A percentile compares a stretch with the other conserved stretches of the same genome.
Conservation (phyloP, 495 filamentous ascomycete genomes). For the Rostrohypoxylon terebratum region DNA sequence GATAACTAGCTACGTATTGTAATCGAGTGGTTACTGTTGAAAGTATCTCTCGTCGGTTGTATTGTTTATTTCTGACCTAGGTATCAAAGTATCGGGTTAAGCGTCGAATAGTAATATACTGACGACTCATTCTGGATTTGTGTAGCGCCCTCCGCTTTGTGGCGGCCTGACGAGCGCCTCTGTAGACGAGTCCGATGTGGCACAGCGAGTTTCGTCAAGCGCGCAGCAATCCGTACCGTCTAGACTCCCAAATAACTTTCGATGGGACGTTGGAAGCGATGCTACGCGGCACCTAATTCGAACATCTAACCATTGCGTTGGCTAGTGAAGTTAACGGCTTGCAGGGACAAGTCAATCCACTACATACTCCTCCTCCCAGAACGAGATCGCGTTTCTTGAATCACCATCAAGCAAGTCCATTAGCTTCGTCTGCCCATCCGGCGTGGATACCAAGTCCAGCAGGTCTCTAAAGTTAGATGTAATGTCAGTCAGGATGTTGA, state of each 20-base stretch:
- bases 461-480: constrained; percentile 62
- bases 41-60: not conserved
- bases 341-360: constrained; percentile 36
- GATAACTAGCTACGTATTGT: not conserved
- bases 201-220: constrained; percentile 33
- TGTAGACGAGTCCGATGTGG: constrained; percentile 12
- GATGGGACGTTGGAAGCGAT: not conserved
- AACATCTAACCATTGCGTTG: constrained; percentile 18
- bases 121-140: not conserved
- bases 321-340: not conserved
- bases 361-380: constrained; percentile 62
- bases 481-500: constrained; percentile 63
- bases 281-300: constrained; percentile 12
- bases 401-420: constrained; percentile 53
- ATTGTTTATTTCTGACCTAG: not conserved
- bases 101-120: not conserved
- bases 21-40: not conserved
- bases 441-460: constrained; percentile 52
- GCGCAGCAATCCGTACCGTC: constrained; percentile 13
- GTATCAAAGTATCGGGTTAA: not conserved
- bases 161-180: not conserved
- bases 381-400: constrained; percentile 53
- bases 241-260: not conserved
- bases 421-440: constrained; percentile 51
- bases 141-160: not conserved